Percentiles rank a stretch among this genome's conserved stretches.
phyloP scores from a whole-genome alignment of 768 basidiomycete species.

The Kwoniella dendrophila region DNA sequence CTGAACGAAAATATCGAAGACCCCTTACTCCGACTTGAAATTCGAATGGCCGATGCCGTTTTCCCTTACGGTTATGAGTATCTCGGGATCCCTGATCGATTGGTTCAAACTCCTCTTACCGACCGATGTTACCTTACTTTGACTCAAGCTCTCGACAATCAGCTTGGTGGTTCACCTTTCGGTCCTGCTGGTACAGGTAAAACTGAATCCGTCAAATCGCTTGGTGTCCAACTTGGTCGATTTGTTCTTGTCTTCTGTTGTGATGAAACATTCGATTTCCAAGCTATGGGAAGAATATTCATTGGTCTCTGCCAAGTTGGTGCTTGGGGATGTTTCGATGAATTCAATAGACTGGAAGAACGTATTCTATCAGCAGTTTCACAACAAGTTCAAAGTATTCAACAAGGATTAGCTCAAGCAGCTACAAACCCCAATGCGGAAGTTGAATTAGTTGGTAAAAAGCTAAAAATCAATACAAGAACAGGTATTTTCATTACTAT shows the following conservation, averaged over 20 bases:
- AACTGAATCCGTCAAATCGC: slow-evolving; percentile 98
- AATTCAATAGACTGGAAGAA: slow-evolving; percentile 87
- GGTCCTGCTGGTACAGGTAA: slow-evolving; percentile 99
- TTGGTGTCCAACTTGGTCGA: slow-evolving; percentile 93
- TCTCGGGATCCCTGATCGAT: slow-evolving; percentile 90
- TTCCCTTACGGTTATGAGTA: slow-evolving; percentile 99
- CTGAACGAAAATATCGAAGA: slow-evolving; percentile 71
- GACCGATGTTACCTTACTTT: slow-evolving; percentile 95
- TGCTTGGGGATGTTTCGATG: slow-evolving; percentile 77
- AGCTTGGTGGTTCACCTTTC: slow-evolving; percentile 95
- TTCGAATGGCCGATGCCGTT: slow-evolving; percentile 83
- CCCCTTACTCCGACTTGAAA: slow-evolving; percentile 75
- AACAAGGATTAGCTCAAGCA: slow-evolving; percentile 84
- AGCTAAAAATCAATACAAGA: slow-evolving; percentile 85
- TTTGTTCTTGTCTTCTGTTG: slow-evolving; percentile 99
- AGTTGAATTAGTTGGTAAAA: slow-evolving; percentile 95
- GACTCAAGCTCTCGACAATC: slow-evolving; percentile 91
- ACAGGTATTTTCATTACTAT: slow-evolving; percentile 99
- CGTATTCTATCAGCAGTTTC: slow-evolving; percentile 97
- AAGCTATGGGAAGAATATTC: slow-evolving; percentile 99
- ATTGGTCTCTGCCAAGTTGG: slow-evolving; percentile 98
- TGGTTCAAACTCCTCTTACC: slow-evolving; percentile 96
- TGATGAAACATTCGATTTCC: slow-evolving; percentile 99
- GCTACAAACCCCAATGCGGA: slow-evolving; percentile 82
- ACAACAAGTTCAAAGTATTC: slow-evolving; percentile 97